A percentile compares a stretch with the other conserved stretches of the same genome.
Evolutionary conservation across 208 protist genomes (phyloP).

Genomic region (Crithidia brevicula): DNA sequence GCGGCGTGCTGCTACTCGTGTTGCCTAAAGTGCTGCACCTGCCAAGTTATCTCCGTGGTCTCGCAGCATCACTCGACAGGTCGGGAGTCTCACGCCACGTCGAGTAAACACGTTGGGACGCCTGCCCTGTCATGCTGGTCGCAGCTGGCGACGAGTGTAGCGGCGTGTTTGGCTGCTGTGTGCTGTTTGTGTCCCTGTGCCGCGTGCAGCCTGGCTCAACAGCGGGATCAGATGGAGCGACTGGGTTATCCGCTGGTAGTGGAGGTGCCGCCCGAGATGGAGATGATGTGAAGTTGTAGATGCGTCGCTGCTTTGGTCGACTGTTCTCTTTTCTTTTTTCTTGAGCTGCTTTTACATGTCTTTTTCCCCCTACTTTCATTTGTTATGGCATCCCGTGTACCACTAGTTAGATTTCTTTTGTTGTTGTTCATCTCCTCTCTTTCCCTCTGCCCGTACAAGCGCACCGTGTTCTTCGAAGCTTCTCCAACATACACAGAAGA

Average conservation of each 20-base stretch:
- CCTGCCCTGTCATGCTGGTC: constrained; percentile 31
- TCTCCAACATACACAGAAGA: too few relatives aligned
- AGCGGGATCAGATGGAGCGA: constrained; percentile 44
- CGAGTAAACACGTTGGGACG: too few relatives aligned
- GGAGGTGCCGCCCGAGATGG: constrained; percentile 25
- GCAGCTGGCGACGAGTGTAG: constrained; percentile 33
- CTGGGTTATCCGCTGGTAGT: constrained; percentile 44
- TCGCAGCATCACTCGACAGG: neutral
- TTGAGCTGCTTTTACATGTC: neutral
- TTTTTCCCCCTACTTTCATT: too few relatives aligned
- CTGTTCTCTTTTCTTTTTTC: constrained; percentile 16
- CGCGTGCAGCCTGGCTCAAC: constrained; percentile 46
- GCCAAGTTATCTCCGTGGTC: neutral
- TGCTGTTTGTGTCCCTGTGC: constrained; percentile 47
- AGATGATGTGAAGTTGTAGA: constrained; percentile 22
- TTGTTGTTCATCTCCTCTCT: neutral
- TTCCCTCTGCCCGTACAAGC: neutral
- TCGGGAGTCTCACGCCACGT: neutral
- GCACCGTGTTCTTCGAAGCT: too few relatives aligned
- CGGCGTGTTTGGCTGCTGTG: constrained; percentile 34
- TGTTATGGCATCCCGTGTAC: too few relatives aligned
- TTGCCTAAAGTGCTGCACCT: constrained; percentile 34
- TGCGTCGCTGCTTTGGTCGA: neutral
- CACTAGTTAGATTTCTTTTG: constrained; percentile 6
- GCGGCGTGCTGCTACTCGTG: constrained; percentile 40